Conservation (phyloP, 371 early-diverging fungal species). For the Mucor racemosus region DNA sequence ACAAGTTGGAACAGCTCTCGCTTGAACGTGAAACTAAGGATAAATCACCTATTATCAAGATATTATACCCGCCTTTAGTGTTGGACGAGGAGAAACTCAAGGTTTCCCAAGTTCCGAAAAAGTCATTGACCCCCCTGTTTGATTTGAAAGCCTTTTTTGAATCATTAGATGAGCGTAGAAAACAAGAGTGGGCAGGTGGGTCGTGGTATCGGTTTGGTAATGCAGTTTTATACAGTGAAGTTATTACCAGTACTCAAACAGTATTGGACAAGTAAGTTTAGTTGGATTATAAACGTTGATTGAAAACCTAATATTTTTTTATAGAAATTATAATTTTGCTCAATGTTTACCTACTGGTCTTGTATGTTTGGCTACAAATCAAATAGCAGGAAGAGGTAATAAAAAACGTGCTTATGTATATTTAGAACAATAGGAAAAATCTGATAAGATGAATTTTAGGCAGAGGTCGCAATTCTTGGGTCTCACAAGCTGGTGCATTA, state of each 20-base stretch:
- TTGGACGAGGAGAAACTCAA: neutral
- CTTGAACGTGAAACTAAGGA: conserved; percentile 16
- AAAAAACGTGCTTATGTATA: neutral
- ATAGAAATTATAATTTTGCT: conserved; percentile 66
- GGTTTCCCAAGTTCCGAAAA: conserved; percentile 11
- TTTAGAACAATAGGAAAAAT: conserved; percentile 7
- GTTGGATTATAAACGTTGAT: too few species aligned
- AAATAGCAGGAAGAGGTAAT: conserved; percentile 80
- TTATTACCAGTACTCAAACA: conserved; percentile 87
- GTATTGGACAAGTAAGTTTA: conserved; percentile 81
- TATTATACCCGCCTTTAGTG: conserved; percentile 16
- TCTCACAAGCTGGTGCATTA: conserved; percentile 86
- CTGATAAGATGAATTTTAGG: conserved; percentile 18
- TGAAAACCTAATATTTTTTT: neutral
- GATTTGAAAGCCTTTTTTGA: conserved; percentile 35
- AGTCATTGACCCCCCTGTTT: conserved; percentile 23
- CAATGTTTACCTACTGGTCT: conserved; percentile 71
- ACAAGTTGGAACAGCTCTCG: conserved; percentile 6
- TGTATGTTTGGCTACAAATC: conserved; percentile 76
- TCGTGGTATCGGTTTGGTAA: conserved; percentile 65
- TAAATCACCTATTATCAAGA: conserved; percentile 20
- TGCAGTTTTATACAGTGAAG: conserved; percentile 72
- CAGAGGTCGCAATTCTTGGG: conserved; percentile 91
- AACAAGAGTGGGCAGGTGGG: conserved; percentile 29
- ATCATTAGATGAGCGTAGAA: conserved; percentile 30